These are phyloP conservation scores for Syzygium oleosum DNA, from an alignment of 345 rosid genomes.

Conservation along the genomic window DNA sequence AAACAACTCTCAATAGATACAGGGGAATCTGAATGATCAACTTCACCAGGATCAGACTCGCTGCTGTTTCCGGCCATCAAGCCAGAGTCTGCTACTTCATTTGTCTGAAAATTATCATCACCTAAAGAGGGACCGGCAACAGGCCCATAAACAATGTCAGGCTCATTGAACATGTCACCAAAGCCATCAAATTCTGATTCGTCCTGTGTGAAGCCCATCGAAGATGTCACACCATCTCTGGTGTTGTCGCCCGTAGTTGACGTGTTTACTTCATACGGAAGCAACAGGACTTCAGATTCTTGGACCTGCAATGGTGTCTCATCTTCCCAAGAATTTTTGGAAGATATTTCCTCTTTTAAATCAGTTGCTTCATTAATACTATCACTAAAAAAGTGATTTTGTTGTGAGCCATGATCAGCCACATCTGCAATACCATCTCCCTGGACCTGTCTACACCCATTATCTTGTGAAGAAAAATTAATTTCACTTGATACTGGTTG, in stretches of 20 bases:
- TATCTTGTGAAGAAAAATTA: not conserved
- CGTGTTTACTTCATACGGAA: constrained; percentile 67
- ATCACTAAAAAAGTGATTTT: not conserved
- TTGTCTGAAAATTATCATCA: not conserved
- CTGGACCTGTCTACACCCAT: not conserved
- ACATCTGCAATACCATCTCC: not conserved
- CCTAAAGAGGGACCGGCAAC: constrained; percentile 47
- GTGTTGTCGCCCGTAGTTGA: constrained; percentile 12
- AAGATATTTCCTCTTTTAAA: constrained; percentile 29
- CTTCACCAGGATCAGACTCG: constrained; percentile 94
- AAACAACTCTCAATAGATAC: constrained; percentile 93
- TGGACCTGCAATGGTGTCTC: constrained; percentile 47
- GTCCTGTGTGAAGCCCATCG: constrained; percentile 42
- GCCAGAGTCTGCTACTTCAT: constrained; percentile 41
- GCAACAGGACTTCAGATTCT: constrained; percentile 62
- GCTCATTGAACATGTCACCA: constrained; percentile 89
- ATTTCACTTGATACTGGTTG: constrained; percentile 12
- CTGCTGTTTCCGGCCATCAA: constrained; percentile 45
- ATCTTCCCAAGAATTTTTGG: constrained; percentile 58
- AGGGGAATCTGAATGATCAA: constrained; percentile 76
- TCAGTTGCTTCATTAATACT: constrained; percentile 25
- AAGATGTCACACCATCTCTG: constrained; percentile 34
- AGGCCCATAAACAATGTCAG: constrained; percentile 51
- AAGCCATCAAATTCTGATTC: constrained; percentile 69
- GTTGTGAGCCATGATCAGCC: constrained; percentile 21